These are phyloP conservation scores for Ampelocalamus luodianensis DNA, from an alignment of 176 grass and related monocot species.

Conservation along the genomic window DNA sequence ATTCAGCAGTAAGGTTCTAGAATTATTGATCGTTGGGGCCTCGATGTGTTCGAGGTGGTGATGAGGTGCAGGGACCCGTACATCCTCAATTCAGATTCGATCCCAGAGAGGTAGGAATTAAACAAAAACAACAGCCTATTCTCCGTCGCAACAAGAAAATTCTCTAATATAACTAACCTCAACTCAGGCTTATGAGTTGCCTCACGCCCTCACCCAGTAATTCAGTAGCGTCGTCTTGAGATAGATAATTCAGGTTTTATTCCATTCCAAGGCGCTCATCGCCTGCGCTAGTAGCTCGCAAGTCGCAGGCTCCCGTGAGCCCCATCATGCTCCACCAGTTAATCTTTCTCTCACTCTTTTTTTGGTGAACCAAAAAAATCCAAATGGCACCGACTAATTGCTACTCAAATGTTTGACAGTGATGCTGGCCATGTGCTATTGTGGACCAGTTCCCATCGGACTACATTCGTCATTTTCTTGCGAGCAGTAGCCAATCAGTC, in stretches of 20 bases:
- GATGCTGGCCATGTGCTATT: slow-evolving; percentile 21
- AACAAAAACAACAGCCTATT: no score
- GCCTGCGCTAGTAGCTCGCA: background rate
- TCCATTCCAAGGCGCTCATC: background rate
- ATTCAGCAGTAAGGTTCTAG: background rate
- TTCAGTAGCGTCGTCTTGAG: background rate
- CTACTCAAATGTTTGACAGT: slow-evolving; percentile 13
- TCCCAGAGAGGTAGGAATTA: no score
- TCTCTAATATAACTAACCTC: background rate
- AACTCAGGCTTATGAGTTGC: background rate
- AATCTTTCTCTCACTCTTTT: background rate
- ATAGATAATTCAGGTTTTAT: background rate
- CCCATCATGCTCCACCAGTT: slow-evolving; percentile 1
- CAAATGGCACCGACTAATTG: slow-evolving; percentile 24
- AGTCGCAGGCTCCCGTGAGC: background rate
- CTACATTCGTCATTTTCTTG: background rate
- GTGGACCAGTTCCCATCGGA: background rate
- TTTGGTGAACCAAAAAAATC: slow-evolving; percentile 4
- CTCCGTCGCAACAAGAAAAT: no score
- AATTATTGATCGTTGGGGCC: background rate
- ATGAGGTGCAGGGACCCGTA: no score
- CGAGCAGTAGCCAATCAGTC: background rate
- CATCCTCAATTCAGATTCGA: no score
- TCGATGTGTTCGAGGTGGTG: background rate
- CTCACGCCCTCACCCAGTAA: background rate